phyloP scores from a whole-genome alignment of 2,329 filamentous ascomycete genomes.

The Cladosporium cucumerinum region DNA sequence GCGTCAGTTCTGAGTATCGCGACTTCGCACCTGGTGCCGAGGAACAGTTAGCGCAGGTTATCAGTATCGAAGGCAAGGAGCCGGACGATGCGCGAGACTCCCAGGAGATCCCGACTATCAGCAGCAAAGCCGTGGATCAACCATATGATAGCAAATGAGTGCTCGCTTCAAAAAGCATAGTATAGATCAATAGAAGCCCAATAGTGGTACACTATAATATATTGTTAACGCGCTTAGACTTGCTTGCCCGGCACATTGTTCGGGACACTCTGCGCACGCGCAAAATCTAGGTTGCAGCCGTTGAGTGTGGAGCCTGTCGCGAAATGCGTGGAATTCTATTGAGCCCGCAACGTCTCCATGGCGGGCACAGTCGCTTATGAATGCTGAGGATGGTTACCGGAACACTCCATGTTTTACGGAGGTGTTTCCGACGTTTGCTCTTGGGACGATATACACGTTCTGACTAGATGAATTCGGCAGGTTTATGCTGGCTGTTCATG shows the following conservation, averaged over 20 bases:
- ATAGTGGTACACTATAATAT: background rate
- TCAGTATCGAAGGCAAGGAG: slow-evolving; percentile 14
- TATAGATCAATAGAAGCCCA: background rate
- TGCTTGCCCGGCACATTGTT: background rate
- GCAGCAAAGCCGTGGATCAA: slow-evolving; percentile 12
- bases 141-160: slow-evolving; percentile 1
- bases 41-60: slow-evolving; percentile 11
- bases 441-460: background rate
- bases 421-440: background rate
- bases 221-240: background rate
- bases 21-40: slow-evolving; percentile 15
- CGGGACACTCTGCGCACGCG: background rate
- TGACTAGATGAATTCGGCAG: background rate
- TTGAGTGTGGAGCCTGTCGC: background rate
- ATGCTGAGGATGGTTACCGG: background rate
- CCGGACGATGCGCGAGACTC: slow-evolving; percentile 12
- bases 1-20: slow-evolving; percentile 18
- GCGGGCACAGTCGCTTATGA: background rate
- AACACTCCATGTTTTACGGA: background rate
- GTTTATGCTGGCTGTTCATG: background rate
- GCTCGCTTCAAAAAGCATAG: slow-evolving; percentile 5
- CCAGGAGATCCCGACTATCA: slow-evolving; percentile 7
- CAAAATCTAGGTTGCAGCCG: background rate
- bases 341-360: background rate
- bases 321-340: background rate